phyloP scores from a whole-genome alignment of 345 rosid genomes.

The Diplotaxis tenuifolia region DNA sequence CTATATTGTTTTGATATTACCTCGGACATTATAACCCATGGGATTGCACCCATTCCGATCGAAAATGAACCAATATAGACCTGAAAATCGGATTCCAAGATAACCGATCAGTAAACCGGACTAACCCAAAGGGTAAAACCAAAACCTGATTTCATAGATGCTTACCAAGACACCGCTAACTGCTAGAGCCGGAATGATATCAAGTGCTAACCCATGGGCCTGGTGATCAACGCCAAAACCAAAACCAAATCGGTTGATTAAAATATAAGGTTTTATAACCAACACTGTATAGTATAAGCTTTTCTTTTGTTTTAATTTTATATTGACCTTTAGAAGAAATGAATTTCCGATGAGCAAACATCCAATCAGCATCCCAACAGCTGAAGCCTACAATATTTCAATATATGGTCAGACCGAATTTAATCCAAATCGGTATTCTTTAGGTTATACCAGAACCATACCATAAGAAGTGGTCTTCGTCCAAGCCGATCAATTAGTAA shows the following conservation, averaged over 20 bases:
- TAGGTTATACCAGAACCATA: not conserved
- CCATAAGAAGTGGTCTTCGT: constrained; percentile 51
- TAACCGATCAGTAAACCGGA: not conserved
- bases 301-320: not conserved
- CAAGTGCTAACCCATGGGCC: constrained; percentile 37
- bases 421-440: not conserved
- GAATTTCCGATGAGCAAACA: constrained; percentile 40
- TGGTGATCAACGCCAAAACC: constrained; percentile 19
- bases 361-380: constrained; percentile 43
- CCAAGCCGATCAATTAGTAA: constrained; percentile 46
- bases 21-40: constrained; percentile 56
- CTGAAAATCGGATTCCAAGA: not conserved
- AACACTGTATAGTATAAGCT: not conserved
- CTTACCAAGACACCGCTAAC: constrained; percentile 48
- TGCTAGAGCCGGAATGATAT: constrained; percentile 40
- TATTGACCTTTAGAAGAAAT: constrained; percentile 44
- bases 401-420: not conserved
- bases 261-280: not conserved
- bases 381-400: constrained; percentile 39
- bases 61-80: constrained; percentile 44
- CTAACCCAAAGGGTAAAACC: not conserved
- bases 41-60: constrained; percentile 53
- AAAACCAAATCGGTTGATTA: not conserved
- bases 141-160: not conserved
- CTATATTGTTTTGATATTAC: not conserved